Base-by-base conservation (phyloP, 2,329 filamentous ascomycete genomes). In the Teratosphaeria destructans region DNA sequence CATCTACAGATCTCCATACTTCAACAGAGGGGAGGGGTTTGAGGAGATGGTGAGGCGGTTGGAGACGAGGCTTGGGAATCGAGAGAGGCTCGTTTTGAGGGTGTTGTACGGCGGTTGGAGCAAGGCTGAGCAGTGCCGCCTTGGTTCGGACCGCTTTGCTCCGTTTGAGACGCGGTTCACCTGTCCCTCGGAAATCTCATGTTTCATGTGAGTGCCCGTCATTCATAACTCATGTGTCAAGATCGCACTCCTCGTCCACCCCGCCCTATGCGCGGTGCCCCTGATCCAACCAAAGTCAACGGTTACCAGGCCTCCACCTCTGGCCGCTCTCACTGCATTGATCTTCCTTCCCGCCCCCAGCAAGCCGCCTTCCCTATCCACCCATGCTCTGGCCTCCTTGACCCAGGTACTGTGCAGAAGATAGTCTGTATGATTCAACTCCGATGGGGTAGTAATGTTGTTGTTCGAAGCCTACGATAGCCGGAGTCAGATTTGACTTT, bases 311-410 rank as follows among this genome's bases (percentile, higher is more conserved):
- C 56, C 59, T 19, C 58, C 52, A 16, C 23, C 52, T 6, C 59
- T 57, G 1, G 57, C 58, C 52, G 70, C 65, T 16, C 64, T 57
- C 16, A 69, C 52, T n/a, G 29, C 60, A 39, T 73, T 70, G 37
- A 78, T 71, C 4, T 62, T 60, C 23, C 60, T 49, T 5, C 62
- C 73, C 0, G 76, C 70, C 26, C 59, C 61, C 52, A 73, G 66
- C 3, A 70, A 66, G 16, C 66, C 64, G 57, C 73, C 71, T 64
- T 78, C 76, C 34, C 68, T 63, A 29, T 74, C 69, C 23, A 77
- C 59, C 65, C 66, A 66, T 6, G 66, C 58, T 35, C 65, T 64
- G n/a, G 72, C 68, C n/a, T 71, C 72, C 1, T 73, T 62, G 56
- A 64, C 66, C 57, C 67, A 63, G 11, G 62, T 54, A 19, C 64